A percentile compares a stretch with the other conserved stretches of the same genome.
Evolutionary conservation across 75 land plant species (phyloP).

Genomic region (Selaginella tamariscina): DNA sequence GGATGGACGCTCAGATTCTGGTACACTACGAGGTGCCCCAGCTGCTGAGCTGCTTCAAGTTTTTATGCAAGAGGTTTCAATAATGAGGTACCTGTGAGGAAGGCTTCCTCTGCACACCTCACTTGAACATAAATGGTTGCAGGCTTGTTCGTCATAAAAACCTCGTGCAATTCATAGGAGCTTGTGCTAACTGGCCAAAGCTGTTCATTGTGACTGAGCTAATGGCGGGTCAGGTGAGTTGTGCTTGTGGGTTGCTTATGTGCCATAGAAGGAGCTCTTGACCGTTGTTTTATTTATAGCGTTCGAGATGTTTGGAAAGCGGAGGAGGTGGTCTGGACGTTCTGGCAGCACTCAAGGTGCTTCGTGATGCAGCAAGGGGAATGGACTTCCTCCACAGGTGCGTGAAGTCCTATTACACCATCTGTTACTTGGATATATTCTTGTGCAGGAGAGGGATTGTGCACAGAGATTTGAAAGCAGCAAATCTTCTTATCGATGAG

Average conservation of each 20-base stretch:
- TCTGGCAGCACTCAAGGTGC: constrained; percentile 19
- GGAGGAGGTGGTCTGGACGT: constrained; percentile 18
- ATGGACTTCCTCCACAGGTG: constrained; percentile 35
- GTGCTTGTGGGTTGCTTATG: neutral
- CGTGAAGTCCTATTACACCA: neutral
- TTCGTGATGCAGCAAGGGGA: constrained; percentile 30
- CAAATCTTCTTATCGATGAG: constrained; percentile 32
- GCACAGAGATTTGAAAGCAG: constrained; percentile 33
- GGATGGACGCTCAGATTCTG: constrained; percentile 7
- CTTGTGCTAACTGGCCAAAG: constrained; percentile 26
- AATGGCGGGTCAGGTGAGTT: constrained; percentile 25
- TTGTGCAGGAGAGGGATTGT: constrained; percentile 26
- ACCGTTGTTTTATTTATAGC: constrained; percentile 10
- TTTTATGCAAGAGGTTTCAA: constrained; percentile 19
- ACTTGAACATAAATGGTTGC: constrained; percentile 3
- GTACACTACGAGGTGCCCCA: constrained; percentile 3
- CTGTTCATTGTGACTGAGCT: constrained; percentile 29
- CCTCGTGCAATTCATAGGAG: constrained; percentile 28
- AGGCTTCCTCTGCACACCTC: too few relatives aligned
- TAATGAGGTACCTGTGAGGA: constrained; percentile 18
- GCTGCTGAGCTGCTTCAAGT: constrained; percentile 17
- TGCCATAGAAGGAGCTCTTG: neutral
- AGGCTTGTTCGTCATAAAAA: constrained; percentile 27
- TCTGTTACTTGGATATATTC: neutral
- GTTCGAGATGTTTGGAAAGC: constrained; percentile 23